phyloP scores from a whole-genome alignment of 495 filamentous ascomycete genomes.

The Podospora didyma region DNA sequence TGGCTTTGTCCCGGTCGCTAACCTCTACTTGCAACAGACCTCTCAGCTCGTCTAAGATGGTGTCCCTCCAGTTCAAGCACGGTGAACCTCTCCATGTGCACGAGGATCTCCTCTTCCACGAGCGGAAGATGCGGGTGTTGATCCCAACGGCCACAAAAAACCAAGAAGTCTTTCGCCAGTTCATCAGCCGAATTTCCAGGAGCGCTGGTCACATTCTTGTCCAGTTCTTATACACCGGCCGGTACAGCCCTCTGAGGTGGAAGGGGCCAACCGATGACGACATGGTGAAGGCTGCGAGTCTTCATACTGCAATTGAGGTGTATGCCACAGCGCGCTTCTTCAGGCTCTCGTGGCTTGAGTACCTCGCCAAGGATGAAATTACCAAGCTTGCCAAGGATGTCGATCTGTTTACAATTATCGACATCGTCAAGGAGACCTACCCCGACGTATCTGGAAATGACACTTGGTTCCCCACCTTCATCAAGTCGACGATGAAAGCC shows the following conservation, averaged over 20 bases:
- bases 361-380: background rate
- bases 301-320: background rate
- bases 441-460: background rate
- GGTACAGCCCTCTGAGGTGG: background rate
- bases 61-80: background rate
- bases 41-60: background rate
- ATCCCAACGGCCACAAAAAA: background rate
- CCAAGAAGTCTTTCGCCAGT: background rate
- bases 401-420: conserved; percentile 3
- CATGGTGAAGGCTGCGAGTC: background rate
- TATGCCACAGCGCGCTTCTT: conserved; percentile 1
- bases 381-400: background rate
- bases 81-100: background rate
- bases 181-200: background rate
- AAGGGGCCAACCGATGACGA: background rate
- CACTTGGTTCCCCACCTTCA: conserved; percentile 4
- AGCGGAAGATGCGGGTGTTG: background rate
- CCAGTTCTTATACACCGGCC: conserved; percentile 1
- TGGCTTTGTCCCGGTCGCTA: background rate
- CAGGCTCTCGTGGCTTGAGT: background rate
- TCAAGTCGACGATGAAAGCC: conserved; percentile 1
- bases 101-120: background rate
- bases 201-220: conserved; percentile 4
- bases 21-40: background rate
- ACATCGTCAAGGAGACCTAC: conserved; percentile 2